Conservation (phyloP, 441 rosid genomes). For the Populus hybrid region DNA sequence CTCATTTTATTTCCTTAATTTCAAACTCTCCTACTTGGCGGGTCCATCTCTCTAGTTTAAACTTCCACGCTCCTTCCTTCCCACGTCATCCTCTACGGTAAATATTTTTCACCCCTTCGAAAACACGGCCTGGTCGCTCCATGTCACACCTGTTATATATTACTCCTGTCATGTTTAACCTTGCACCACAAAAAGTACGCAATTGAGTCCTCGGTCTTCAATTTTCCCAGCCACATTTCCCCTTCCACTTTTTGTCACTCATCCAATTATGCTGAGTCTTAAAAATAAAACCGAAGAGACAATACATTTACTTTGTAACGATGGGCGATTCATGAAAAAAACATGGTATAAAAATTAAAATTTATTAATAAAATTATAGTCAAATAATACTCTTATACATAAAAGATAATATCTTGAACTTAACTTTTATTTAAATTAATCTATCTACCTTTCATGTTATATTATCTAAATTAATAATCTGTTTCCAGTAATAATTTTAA, state of each 20-base stretch:
- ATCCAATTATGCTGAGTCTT: background rate
- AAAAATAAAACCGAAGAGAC: too few species aligned
- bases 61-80: conserved; percentile 6
- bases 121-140: background rate
- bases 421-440: too few species aligned
- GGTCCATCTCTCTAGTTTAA: conserved; percentile 28
- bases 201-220: background rate
- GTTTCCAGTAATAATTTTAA: too few species aligned
- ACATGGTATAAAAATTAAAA: too few species aligned
- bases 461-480: too few species aligned
- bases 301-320: too few species aligned
- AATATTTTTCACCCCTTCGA: background rate
- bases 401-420: too few species aligned
- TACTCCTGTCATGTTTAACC: background rate
- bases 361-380: too few species aligned
- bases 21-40: conserved; percentile 31
- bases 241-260: background rate
- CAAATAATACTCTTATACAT: too few species aligned
- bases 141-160: background rate
- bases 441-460: too few species aligned
- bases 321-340: too few species aligned
- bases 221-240: background rate
- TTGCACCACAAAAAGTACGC: background rate
- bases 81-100: conserved; percentile 36
- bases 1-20: conserved; percentile 37